A percentile compares a stretch with the other conserved stretches of the same genome.
Evolutionary conservation across 2,329 filamentous ascomycete species (phyloP).

Genomic region (Xylariaceae sp.): DNA sequence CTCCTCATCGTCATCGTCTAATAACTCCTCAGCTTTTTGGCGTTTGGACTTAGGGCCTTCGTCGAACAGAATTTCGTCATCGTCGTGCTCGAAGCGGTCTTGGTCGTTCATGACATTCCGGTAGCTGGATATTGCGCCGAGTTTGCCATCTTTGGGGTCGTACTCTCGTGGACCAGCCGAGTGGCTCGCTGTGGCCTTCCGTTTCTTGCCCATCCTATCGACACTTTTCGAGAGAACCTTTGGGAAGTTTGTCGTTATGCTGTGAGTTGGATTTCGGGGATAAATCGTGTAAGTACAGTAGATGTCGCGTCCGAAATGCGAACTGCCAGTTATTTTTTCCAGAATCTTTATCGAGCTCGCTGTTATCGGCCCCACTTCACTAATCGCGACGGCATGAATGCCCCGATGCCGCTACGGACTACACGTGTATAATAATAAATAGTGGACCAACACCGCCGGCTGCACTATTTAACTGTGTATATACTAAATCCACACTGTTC

Average conservation of each 20-base stretch:
- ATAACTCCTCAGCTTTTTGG: conserved; percentile 55
- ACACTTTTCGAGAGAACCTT: conserved; percentile 7
- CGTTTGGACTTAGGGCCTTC: conserved; percentile 77
- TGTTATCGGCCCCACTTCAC: conserved; percentile 8
- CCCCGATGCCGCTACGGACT: too few species aligned
- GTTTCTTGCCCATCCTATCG: conserved; percentile 56
- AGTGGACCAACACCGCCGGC: too few species aligned
- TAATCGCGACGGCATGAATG: too few species aligned
- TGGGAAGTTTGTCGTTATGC: background rate
- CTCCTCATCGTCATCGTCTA: conserved; percentile 55
- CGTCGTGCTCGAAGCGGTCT: conserved; percentile 85
- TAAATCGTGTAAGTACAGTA: background rate
- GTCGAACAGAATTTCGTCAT: conserved; percentile 81
- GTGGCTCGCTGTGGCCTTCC: conserved; percentile 58
- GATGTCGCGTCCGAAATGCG: background rate
- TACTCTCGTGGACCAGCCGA: conserved; percentile 52
- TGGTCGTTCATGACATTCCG: conserved; percentile 90
- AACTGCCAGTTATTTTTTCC: conserved; percentile 13
- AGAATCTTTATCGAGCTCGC: conserved; percentile 16
- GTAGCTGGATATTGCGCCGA: conserved; percentile 59
- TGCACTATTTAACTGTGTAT: too few species aligned
- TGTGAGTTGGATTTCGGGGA: background rate
- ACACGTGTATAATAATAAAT: too few species aligned
- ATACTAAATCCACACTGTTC: too few species aligned
- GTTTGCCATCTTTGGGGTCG: conserved; percentile 55